A percentile compares a stretch with the other conserved stretches of the same genome.
These are phyloP conservation scores for Gnomoniopsis smithogilvyi DNA, from an alignment of 2,329 filamentous ascomycete genomes.

Conservation along the genomic window DNA sequence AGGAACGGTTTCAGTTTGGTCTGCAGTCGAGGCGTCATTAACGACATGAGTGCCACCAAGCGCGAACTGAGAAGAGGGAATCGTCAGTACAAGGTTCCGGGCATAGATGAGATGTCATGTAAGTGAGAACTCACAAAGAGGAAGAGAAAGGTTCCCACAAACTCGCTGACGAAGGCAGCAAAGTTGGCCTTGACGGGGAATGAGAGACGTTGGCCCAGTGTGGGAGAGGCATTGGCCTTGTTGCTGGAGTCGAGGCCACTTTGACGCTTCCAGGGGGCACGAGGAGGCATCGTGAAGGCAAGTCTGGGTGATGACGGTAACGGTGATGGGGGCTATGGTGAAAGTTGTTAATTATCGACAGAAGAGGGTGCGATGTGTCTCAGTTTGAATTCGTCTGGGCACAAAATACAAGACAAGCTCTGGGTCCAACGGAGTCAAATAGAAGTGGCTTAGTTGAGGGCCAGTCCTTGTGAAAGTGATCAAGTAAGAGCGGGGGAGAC, in stretches of 20 bases:
- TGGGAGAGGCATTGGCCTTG: slow-evolving; percentile 7
- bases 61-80: slow-evolving; percentile 19
- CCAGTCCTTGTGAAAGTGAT: neutral
- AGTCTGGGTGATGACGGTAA: neutral
- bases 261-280: slow-evolving; percentile 9
- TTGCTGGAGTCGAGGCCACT: neutral
- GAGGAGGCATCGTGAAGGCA: slow-evolving; percentile 12
- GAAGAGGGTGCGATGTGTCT: neutral
- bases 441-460: neutral
- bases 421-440: neutral
- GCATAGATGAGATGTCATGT: no score
- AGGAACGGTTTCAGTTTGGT: slow-evolving; percentile 20
- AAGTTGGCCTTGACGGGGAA: slow-evolving; percentile 28
- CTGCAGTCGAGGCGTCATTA: slow-evolving; percentile 21
- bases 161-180: slow-evolving; percentile 45
- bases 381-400: neutral
- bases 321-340: neutral
- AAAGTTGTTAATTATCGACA: neutral
- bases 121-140: slow-evolving; percentile 33
- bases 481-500: neutral
- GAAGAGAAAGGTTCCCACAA: slow-evolving; percentile 53
- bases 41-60: slow-evolving; percentile 27
- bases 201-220: slow-evolving; percentile 1
- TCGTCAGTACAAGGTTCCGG: neutral
- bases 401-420: neutral